A percentile compares a stretch with the other conserved stretches of the same genome.
These are phyloP conservation scores for Fusarium musae DNA, from an alignment of 2,329 filamentous ascomycete genomes.

Conservation along the genomic window DNA sequence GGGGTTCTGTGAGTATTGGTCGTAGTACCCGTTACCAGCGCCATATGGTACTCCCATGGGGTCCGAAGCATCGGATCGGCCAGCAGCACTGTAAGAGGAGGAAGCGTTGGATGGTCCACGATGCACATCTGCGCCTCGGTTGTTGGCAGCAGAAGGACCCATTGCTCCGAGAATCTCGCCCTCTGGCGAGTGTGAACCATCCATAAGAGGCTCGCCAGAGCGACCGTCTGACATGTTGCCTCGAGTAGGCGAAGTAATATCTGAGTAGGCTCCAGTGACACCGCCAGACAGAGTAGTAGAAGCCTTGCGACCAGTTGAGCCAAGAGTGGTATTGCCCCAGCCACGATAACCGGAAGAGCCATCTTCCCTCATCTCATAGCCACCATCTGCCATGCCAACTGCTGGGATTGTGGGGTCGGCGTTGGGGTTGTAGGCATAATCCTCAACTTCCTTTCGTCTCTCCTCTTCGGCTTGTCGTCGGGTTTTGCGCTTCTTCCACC, in stretches of 20 bases:
- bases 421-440: slow-evolving; percentile 98
- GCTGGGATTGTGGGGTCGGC: slow-evolving; percentile 81
- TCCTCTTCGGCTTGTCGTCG: slow-evolving; percentile 87
- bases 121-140: slow-evolving; percentile 76
- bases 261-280: slow-evolving; percentile 75
- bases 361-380: slow-evolving; percentile 83
- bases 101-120: slow-evolving; percentile 95
- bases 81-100: slow-evolving; percentile 89
- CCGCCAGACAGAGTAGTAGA: slow-evolving; percentile 91
- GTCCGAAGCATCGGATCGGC: slow-evolving; percentile 77
- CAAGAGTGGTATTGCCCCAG: slow-evolving; percentile 84
- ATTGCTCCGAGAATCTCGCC: slow-evolving; percentile 86
- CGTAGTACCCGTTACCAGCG: slow-evolving; percentile 63
- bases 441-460: slow-evolving; percentile 94
- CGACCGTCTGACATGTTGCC: slow-evolving; percentile 74
- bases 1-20: slow-evolving; percentile 67
- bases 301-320: slow-evolving; percentile 80
- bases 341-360: slow-evolving; percentile 85
- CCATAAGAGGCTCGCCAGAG: slow-evolving; percentile 72
- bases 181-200: slow-evolving; percentile 68
- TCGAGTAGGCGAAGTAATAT: slow-evolving; percentile 73
- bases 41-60: slow-evolving; percentile 60
- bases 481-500: slow-evolving; percentile 90
- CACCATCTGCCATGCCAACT: slow-evolving; percentile 61
- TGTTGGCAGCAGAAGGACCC: slow-evolving; percentile 75